Evolutionary conservation across 2,329 filamentous ascomycete species (phyloP).

Genomic region (Colletotrichum zoysiae): DNA sequence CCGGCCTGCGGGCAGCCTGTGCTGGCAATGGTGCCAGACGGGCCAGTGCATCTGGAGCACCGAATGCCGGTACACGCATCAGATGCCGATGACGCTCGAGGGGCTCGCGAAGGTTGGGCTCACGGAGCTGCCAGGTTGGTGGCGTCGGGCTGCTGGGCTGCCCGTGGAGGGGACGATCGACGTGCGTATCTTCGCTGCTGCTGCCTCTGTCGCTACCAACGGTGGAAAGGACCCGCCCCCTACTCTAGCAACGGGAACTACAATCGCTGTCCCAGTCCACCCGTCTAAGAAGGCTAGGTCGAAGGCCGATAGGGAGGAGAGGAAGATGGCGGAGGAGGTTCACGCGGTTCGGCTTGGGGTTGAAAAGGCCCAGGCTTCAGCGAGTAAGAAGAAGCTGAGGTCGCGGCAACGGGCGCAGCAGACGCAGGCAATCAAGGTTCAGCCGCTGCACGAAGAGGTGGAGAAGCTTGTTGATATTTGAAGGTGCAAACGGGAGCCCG

Average conservation of each 20-base stretch:
- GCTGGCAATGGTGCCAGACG: conserved; percentile 63
- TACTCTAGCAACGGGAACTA: neutral
- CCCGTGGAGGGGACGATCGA: conserved; percentile 33
- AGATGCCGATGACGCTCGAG: conserved; percentile 58
- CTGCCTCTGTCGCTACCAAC: neutral
- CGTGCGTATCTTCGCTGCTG: conserved; percentile 31
- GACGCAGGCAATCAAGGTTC: neutral
- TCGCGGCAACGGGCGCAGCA: neutral
- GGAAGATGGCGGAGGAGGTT: conserved; percentile 31
- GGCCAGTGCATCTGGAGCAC: conserved; percentile 61
- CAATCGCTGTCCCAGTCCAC: neutral
- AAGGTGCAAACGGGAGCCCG: neutral
- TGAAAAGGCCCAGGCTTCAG: conserved; percentile 20
- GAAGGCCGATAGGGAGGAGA: conserved; percentile 14
- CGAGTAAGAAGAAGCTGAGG: conserved; percentile 10
- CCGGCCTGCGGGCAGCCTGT: conserved; percentile 47
- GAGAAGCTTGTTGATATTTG: conserved; percentile 38
- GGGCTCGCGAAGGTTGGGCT: conserved; percentile 59
- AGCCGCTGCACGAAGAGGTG: neutral
- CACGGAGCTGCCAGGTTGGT: conserved; percentile 59
- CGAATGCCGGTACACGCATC: conserved; percentile 59
- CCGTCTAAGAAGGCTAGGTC: conserved; percentile 23
- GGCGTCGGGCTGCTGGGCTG: conserved; percentile 34
- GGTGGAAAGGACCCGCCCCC: conserved; percentile 11
- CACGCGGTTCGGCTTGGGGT: conserved; percentile 17